A percentile compares a stretch with the other conserved stretches of the same genome.
phyloP scores from a whole-genome alignment of 1,284 basidiomycete species.

The Coniferiporia sulphurascens region DNA sequence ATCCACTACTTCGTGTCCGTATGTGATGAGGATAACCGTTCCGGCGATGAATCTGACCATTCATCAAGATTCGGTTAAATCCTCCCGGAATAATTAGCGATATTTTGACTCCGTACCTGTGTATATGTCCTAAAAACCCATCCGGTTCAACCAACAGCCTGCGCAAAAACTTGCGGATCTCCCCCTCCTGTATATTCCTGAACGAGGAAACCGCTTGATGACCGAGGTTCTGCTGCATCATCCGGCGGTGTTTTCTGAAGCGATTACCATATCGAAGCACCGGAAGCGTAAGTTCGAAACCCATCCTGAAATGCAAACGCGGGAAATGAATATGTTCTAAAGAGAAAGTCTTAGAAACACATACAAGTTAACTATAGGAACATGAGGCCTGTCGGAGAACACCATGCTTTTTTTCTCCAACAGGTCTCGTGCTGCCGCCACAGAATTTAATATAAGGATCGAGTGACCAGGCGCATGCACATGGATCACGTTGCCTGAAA shows the following conservation, averaged over 20 bases:
- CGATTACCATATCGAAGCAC: constrained; percentile 25
- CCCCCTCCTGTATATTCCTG: constrained; percentile 22
- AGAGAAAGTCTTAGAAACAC: not conserved
- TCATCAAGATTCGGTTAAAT: not conserved
- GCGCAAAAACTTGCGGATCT: constrained; percentile 24
- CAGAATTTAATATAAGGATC: constrained; percentile 34
- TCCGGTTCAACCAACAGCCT: constrained; percentile 21
- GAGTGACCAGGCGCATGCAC: constrained; percentile 30
- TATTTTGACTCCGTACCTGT: constrained; percentile 20
- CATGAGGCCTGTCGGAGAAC: constrained; percentile 34
- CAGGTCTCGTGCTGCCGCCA: constrained; percentile 32
- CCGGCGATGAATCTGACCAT: not conserved
- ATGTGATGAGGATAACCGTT: not conserved
- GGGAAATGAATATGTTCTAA: not conserved
- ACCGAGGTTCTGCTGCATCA: constrained; percentile 27
- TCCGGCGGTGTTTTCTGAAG: constrained; percentile 28
- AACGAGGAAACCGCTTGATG: constrained; percentile 22
- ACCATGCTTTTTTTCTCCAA: constrained; percentile 35
- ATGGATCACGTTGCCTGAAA: constrained; percentile 27
- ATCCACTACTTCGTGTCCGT: constrained; percentile 8
- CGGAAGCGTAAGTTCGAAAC: constrained; percentile 22
- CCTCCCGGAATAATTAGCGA: not conserved
- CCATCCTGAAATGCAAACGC: constrained; percentile 19
- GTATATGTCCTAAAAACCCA: constrained; percentile 22
- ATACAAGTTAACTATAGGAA: constrained; percentile 20